Conservation (phyloP, 306 rosid genomes). For the Ammopiptanthus mongolicus region DNA sequence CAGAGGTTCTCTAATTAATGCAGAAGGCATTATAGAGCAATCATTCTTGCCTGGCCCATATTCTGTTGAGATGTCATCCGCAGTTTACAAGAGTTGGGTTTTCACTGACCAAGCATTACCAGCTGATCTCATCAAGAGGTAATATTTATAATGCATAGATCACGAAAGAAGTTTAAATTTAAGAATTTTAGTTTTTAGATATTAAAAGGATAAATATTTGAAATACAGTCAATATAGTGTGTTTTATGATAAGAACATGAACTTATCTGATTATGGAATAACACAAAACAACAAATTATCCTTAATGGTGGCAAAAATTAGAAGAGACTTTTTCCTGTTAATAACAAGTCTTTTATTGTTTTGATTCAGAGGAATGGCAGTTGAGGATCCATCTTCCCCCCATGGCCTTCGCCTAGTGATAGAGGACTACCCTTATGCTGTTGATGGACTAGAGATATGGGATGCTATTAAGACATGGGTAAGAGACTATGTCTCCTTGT, state of each 20-base stretch:
- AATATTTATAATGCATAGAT: neutral
- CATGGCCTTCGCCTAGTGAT: constrained; percentile 49
- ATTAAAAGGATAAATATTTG: too few species aligned
- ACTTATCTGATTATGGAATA: neutral
- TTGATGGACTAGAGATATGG: constrained; percentile 59
- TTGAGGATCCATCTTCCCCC: constrained; percentile 37
- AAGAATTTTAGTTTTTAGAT: neutral
- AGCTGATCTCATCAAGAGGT: constrained; percentile 35
- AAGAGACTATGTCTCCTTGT: constrained; percentile 37
- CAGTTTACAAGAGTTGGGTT: constrained; percentile 23
- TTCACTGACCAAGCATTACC: constrained; percentile 31
- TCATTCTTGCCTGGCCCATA: constrained; percentile 13
- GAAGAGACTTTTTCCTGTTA: neutral
- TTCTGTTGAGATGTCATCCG: constrained; percentile 28
- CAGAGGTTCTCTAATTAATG: constrained; percentile 15
- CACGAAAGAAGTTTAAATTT: neutral
- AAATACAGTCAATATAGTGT: neutral
- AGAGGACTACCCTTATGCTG: constrained; percentile 57
- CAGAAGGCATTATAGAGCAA: constrained; percentile 18
- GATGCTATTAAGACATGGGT: constrained; percentile 53
- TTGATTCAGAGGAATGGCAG: constrained; percentile 52
- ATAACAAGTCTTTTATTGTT: neutral
- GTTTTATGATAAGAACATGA: neutral
- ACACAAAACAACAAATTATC: neutral
- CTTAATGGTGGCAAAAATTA: too few species aligned